phyloP scores from a whole-genome alignment of 768 basidiomycete genomes.

The Butyriboletus loyo region DNA sequence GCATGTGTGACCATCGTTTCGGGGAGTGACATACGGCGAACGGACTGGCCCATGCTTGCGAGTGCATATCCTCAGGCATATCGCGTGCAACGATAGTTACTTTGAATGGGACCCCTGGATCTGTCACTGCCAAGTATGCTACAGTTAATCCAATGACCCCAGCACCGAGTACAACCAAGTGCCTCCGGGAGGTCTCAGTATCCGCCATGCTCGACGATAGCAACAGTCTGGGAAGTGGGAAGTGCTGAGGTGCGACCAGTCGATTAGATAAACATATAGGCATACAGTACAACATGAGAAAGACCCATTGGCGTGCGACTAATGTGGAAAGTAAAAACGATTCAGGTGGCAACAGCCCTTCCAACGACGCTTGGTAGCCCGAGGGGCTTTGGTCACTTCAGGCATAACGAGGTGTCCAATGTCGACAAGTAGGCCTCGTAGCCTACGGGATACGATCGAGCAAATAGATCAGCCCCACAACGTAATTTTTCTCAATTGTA shows the following conservation, averaged over 20 bases:
- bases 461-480: slow-evolving; percentile 36
- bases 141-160: slow-evolving; percentile 40
- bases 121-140: slow-evolving; percentile 32
- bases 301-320: neutral
- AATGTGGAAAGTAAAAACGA: neutral
- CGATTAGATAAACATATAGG: neutral
- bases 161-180: slow-evolving; percentile 36
- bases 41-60: slow-evolving; percentile 49
- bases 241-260: neutral
- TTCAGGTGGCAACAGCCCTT: neutral
- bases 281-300: neutral
- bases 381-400: too few species aligned
- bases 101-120: slow-evolving; percentile 14
- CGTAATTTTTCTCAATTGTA: slow-evolving; percentile 40
- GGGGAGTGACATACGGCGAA: slow-evolving; percentile 39
- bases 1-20: neutral
- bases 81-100: slow-evolving; percentile 36
- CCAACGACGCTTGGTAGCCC: neutral
- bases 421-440: neutral
- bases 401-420: neutral
- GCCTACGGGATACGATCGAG: neutral
- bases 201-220: slow-evolving; percentile 12
- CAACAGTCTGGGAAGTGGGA: neutral
- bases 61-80: slow-evolving; percentile 36
- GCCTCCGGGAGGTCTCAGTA: slow-evolving; percentile 3